phyloP scores from a whole-genome alignment of 352 stramenopile genomes.

The Phytopythium vexans region DNA sequence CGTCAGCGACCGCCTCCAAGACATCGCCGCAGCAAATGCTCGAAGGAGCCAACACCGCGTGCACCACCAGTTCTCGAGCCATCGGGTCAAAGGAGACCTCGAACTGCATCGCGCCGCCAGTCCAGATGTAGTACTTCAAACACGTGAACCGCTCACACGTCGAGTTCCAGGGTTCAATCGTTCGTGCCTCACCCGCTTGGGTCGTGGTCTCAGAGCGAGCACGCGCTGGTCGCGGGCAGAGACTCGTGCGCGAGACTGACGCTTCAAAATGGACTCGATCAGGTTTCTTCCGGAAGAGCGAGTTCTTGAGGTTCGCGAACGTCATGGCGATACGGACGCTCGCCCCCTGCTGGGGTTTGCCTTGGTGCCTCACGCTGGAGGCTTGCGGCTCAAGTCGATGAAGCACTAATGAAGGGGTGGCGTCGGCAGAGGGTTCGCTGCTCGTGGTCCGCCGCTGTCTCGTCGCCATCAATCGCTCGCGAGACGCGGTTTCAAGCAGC shows the following conservation, averaged over 20 bases:
- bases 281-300: conserved; percentile 5
- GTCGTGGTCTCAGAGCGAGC: too few relatives aligned
- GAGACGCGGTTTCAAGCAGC: not conserved
- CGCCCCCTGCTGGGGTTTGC: not conserved
- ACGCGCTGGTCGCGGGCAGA: too few relatives aligned
- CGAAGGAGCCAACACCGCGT: conserved; percentile 3
- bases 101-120: conserved; percentile 15
- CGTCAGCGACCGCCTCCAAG: conserved; percentile 42
- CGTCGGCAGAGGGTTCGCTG: too few relatives aligned
- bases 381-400: too few relatives aligned
- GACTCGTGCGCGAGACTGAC: too few relatives aligned
- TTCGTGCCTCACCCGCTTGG: too few relatives aligned
- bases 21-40: conserved; percentile 28
- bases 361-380: not conserved
- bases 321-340: conserved; percentile 6
- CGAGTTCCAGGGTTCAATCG: conserved; percentile 17
- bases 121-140: conserved; percentile 54
- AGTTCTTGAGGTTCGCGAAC: conserved; percentile 10
- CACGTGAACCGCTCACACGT: conserved; percentile 23
- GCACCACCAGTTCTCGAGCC: conserved; percentile 4
- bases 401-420: too few relatives aligned
- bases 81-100: conserved; percentile 22
- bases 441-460: not conserved
- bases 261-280: not conserved
- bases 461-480: conserved; percentile 5